Percentiles rank a stretch among this genome's conserved stretches.
Conservation (phyloP, 371 early-diverging fungal species). For the Vittaforma corneae region DNA sequence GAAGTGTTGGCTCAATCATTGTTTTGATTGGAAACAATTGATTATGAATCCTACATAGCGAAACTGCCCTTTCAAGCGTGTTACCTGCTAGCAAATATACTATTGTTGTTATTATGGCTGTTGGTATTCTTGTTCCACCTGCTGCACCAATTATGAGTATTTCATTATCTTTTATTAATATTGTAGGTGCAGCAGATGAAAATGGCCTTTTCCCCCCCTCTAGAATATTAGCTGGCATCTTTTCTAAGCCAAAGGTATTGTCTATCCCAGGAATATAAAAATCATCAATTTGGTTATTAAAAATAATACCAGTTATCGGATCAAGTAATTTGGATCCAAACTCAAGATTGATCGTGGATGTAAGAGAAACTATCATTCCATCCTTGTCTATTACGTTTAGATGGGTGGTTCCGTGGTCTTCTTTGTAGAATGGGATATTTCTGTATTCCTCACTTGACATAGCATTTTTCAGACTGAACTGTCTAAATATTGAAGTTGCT, state of each 20-base stretch:
- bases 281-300: conserved; percentile 95
- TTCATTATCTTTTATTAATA: conserved; percentile 65
- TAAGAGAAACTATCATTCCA: conserved; percentile 72
- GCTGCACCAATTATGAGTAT: conserved; percentile 76
- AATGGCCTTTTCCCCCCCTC: conserved; percentile 77
- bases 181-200: conserved; percentile 73
- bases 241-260: conserved; percentile 71
- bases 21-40: conserved; percentile 72
- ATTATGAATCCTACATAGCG: conserved; percentile 73
- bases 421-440: conserved; percentile 52
- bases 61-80: conserved; percentile 66
- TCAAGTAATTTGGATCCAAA: conserved; percentile 88
- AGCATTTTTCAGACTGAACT: conserved; percentile 26
- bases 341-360: conserved; percentile 72
- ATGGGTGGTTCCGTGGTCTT: conserved; percentile 88
- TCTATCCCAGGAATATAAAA: conserved; percentile 74
- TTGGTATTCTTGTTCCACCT: conserved; percentile 83
- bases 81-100: conserved; percentile 66
- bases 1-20: conserved; percentile 44
- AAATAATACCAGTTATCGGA: conserved; percentile 76
- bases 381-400: conserved; percentile 74
- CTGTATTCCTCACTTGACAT: conserved; percentile 32
- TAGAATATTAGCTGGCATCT: conserved; percentile 71
- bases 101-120: conserved; percentile 68
- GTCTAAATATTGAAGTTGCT: conserved; percentile 62